Base-by-base conservation (phyloP, 345 rosid species). In the Aquilaria sinensis region DNA sequence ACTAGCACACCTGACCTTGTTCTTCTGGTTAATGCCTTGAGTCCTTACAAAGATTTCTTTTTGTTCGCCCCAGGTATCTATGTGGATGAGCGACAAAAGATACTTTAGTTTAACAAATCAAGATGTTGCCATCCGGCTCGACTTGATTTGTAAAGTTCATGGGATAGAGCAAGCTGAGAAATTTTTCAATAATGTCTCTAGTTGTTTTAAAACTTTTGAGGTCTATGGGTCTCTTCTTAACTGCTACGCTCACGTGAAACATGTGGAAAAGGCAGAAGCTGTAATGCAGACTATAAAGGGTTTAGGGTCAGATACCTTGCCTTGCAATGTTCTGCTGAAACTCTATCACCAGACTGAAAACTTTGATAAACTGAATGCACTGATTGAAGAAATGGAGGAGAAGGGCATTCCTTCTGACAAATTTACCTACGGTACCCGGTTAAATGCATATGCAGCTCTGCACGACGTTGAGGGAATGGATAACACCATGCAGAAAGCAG, bases 31-130 rank as follows among this genome's bases (percentile, higher is more conserved):
- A 23, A 23, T 23, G 23, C 23, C 23, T 23, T 23, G 23, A 23
- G 23, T 23, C 23, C 23, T 23, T 23, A 23, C 23, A 23, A 23
- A 23, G 23, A 23, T 23, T 23, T 23, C 23, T 23, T 23, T 23
- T 23, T 23, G 23, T 23, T 34, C 55, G 49, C 30, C 12, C n/a
- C 69, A 83, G 85, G 49, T 80, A 41, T 74, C 77, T 5, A 66
- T 46, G 32, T 83, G 88, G 87, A 73, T 82, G 82, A 70, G 61
- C 9, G 78, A 80, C 13, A 66, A 67, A 67, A 66, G 67, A 61
- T 57, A 56, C 37, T 4, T 68, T 2, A 4, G 14, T 2, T 74
- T 72, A 29, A 59, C 67, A 4, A 3, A 58, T n/a, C 10, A 10
- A 16, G 78, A 74, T 54, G 16, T 49, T 60, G 78, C 83, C 12